Evolutionary conservation across 2,329 filamentous ascomycete species (phyloP).

Genomic region (Byssothecium circinans): DNA sequence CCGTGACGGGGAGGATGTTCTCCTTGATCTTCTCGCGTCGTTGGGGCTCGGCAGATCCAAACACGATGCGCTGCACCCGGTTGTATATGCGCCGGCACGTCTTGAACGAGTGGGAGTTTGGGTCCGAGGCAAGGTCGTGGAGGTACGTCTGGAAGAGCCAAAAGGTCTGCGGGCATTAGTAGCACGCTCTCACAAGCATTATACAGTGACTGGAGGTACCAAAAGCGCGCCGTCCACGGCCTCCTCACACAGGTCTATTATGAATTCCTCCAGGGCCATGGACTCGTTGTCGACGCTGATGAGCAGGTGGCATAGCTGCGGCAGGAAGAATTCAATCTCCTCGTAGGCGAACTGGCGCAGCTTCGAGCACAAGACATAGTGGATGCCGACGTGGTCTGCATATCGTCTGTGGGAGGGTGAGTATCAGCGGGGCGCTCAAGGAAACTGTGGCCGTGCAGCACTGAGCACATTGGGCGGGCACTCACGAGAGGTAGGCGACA

Average conservation of each 20-base stretch:
- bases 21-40: constrained; percentile 77
- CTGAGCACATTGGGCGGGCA: too few species aligned
- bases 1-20: constrained; percentile 77
- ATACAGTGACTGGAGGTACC: constrained; percentile 48
- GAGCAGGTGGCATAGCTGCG: constrained; percentile 80
- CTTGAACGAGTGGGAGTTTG: constrained; percentile 75
- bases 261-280: constrained; percentile 86
- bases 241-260: constrained; percentile 83
- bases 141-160: constrained; percentile 90
- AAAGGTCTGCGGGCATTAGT: constrained; percentile 66
- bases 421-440: constrained; percentile 20
- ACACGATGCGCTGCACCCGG: constrained; percentile 85
- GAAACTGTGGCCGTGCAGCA: constrained; percentile 16
- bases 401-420: constrained; percentile 65
- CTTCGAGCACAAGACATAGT: constrained; percentile 87
- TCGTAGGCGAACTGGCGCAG: constrained; percentile 86
- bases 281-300: constrained; percentile 89
- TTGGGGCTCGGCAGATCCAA: constrained; percentile 70
- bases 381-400: constrained; percentile 85
- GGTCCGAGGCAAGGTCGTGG: constrained; percentile 74
- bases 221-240: constrained; percentile 81
- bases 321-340: constrained; percentile 90
- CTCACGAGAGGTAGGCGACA: constrained; percentile 86
- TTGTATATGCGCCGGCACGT: constrained; percentile 84
- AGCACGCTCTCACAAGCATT: constrained; percentile 6